phyloP scores from a whole-genome alignment of 768 basidiomycete species.

The Fistulinella prunicolor region DNA sequence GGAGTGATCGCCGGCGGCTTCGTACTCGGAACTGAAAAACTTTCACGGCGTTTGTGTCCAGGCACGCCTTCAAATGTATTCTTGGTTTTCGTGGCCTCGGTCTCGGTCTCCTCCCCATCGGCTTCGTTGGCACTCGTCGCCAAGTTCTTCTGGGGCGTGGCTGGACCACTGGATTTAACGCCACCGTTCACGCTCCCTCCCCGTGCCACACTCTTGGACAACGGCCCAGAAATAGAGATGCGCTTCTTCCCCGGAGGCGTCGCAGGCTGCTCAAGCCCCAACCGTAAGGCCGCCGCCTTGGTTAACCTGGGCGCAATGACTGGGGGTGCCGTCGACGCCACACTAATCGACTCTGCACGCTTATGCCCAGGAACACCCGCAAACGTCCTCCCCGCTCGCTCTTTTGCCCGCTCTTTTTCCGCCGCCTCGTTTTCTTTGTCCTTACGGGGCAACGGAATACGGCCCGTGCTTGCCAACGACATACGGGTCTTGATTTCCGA shows the following conservation, averaged over 20 bases:
- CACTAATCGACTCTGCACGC: slow-evolving; percentile 59
- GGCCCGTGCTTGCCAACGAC: slow-evolving; percentile 34
- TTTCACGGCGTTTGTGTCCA: slow-evolving; percentile 78
- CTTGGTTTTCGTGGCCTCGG: slow-evolving; percentile 31
- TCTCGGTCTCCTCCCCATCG: slow-evolving; percentile 29
- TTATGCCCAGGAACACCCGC: slow-evolving; percentile 82
- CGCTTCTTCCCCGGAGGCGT: slow-evolving; percentile 38
- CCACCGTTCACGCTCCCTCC: slow-evolving; percentile 3
- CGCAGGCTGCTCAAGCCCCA: slow-evolving; percentile 50
- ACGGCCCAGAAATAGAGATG: slow-evolving; percentile 28
- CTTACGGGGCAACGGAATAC: slow-evolving; percentile 28
- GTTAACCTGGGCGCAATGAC: slow-evolving; percentile 72
- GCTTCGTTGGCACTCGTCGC: slow-evolving; percentile 25
- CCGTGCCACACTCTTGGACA: slow-evolving; percentile 7
- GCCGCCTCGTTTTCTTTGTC: slow-evolving; percentile 35
- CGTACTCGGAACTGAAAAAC: slow-evolving; percentile 62
- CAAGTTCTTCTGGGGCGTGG: slow-evolving; percentile 10
- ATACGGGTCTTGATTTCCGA: slow-evolving; percentile 23
- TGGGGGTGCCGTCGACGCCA: slow-evolving; percentile 75
- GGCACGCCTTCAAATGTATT: slow-evolving; percentile 75
- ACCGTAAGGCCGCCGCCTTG: slow-evolving; percentile 65
- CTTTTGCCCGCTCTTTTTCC: slow-evolving; percentile 57
- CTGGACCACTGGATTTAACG: slow-evolving; percentile 5
- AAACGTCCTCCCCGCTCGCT: slow-evolving; percentile 61
- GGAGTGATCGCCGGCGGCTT: slow-evolving; percentile 43